Percentiles rank a stretch among this genome's conserved stretches.
Evolutionary conservation across 2,329 filamentous ascomycete genomes (phyloP).

Genomic region (Colletotrichum sp.): DNA sequence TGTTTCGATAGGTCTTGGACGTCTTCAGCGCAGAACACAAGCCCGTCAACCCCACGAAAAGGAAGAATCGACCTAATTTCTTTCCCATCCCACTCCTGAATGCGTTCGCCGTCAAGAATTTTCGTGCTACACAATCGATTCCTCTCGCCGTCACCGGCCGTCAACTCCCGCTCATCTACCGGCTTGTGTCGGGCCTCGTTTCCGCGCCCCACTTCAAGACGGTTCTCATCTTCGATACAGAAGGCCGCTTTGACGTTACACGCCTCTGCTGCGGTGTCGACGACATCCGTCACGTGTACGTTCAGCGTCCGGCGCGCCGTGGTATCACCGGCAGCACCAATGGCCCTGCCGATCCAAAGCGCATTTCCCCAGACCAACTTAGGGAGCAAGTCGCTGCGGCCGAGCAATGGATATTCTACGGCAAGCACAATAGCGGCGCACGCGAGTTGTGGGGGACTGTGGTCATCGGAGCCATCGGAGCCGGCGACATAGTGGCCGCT

Average conservation of each 20-base stretch:
- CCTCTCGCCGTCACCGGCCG: constrained; percentile 58
- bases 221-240: constrained; percentile 60
- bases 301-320: constrained; percentile 46
- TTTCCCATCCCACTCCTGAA: constrained; percentile 52
- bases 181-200: constrained; percentile 58
- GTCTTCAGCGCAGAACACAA: constrained; percentile 26
- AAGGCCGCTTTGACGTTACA: constrained; percentile 59
- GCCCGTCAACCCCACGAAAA: neutral
- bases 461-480: constrained; percentile 48
- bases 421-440: constrained; percentile 43
- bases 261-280: constrained; percentile 41
- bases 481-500: constrained; percentile 39
- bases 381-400: constrained; percentile 43
- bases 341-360: constrained; percentile 5
- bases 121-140: constrained; percentile 51
- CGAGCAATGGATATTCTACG: constrained; percentile 57
- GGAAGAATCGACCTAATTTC: constrained; percentile 27
- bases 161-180: constrained; percentile 60
- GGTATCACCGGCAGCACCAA: constrained; percentile 23
- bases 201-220: constrained; percentile 50
- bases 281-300: constrained; percentile 56
- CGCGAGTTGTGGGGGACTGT: constrained; percentile 66
- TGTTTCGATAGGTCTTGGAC: constrained; percentile 29
- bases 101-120: constrained; percentile 49
- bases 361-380: constrained; percentile 27